Evolutionary conservation across 352 stramenopile genomes (phyloP).

Genomic region (Phytophthora crassamura): DNA sequence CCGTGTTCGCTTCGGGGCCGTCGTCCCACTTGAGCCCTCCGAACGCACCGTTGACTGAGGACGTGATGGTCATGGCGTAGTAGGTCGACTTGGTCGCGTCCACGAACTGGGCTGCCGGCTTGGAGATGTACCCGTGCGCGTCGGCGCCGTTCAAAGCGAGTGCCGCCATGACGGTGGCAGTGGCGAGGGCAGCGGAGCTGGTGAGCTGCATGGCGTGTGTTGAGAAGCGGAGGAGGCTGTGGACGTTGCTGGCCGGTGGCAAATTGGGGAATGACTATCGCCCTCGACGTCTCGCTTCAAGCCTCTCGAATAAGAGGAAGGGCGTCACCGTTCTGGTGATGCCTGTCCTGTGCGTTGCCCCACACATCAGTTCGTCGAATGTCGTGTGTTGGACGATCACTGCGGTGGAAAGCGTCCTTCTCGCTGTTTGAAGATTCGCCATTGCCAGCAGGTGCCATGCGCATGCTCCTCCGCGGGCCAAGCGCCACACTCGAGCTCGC

Average conservation of each 20-base stretch:
- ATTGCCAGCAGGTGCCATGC: constrained; percentile 22
- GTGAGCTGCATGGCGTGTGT: constrained; percentile 16
- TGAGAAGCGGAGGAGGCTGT: not conserved
- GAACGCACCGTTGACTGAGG: constrained; percentile 46
- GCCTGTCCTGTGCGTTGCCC: constrained; percentile 1
- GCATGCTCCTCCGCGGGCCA: not conserved
- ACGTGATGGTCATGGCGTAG: constrained; percentile 51
- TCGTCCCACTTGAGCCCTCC: constrained; percentile 64
- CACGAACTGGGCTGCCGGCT: constrained; percentile 49
- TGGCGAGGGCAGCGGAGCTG: constrained; percentile 3
- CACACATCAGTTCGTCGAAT: not conserved
- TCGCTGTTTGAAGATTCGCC: constrained; percentile 23
- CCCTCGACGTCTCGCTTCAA: not conserved
- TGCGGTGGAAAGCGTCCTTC: constrained; percentile 1
- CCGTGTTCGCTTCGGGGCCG: constrained; percentile 49
- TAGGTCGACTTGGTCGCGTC: constrained; percentile 35
- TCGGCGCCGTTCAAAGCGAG: constrained; percentile 24
- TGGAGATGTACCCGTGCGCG: constrained; percentile 63
- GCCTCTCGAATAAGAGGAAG: constrained; percentile 8
- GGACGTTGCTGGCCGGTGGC: constrained; percentile 9
- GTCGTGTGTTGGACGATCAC: constrained; percentile 17
- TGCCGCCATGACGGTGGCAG: constrained; percentile 3
- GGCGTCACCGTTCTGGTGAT: not conserved
- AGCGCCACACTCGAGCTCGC: constrained; percentile 1
- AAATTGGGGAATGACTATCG: constrained; percentile 34